Conservation (phyloP, 345 rosid genomes). For the Populus alba region DNA sequence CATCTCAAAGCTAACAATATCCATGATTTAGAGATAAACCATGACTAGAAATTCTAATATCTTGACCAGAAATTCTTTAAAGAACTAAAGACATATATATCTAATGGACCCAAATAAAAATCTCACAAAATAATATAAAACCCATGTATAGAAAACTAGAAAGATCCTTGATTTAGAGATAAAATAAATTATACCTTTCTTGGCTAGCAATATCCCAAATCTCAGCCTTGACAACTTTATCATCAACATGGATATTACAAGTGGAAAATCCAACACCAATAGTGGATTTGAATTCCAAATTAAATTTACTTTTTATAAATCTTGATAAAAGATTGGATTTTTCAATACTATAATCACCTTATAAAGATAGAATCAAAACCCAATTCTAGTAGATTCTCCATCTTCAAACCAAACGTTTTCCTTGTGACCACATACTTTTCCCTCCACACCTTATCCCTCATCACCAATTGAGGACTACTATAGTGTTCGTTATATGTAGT, state of each 20-base stretch:
- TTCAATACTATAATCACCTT: constrained; percentile 24
- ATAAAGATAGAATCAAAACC: too few species aligned
- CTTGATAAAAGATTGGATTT: constrained; percentile 28
- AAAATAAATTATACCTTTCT: constrained; percentile 12
- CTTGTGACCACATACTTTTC: too few species aligned
- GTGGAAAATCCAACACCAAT: constrained; percentile 29
- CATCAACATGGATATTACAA: constrained; percentile 24
- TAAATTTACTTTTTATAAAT: constrained; percentile 22
- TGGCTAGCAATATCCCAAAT: constrained; percentile 30
- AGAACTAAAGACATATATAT: neutral
- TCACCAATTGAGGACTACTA: too few species aligned
- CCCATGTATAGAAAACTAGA: neutral
- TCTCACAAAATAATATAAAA: neutral
- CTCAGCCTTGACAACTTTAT: constrained; percentile 24
- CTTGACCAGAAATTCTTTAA: too few species aligned
- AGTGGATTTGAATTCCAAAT: constrained; percentile 24
- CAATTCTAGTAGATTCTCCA: too few species aligned
- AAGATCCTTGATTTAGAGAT: neutral
- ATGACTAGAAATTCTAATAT: too few species aligned
- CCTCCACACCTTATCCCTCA: too few species aligned
- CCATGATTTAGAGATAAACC: too few species aligned
- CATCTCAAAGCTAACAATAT: too few species aligned
- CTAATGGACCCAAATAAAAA: neutral
- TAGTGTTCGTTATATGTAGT: too few species aligned
- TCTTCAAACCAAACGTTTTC: too few species aligned